Base-by-base conservation (phyloP, 805 yeast species). In the Candida ortonii region DNA sequence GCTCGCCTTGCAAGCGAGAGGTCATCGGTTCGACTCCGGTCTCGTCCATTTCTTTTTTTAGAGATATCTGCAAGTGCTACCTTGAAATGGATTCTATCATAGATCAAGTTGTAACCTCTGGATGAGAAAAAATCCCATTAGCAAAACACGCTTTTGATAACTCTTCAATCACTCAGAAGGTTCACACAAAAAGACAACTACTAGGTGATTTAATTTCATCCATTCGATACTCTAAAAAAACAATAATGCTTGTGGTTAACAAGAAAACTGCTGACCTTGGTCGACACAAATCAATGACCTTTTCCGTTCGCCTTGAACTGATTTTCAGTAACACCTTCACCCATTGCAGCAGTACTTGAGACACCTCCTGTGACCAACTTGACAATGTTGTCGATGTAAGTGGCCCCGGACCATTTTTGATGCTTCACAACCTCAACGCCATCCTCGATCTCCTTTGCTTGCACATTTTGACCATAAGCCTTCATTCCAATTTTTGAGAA, bases 381-480 rank as follows among this genome's bases (percentile, higher is more conserved):
- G 62, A 90, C 78, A 56, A 90, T 70, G 41, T 86, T 81, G 64
- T 90, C 97, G 57, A 90, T 83, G 70, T 87, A 89, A 66, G 86
- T 95, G 19, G 97, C 97, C 59, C 97, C 97, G 26, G 96, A 87
- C 97, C 97, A 90, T 65, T 89, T 87, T 67, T 90, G 97, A 65
- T 90, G 97, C 73, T 88, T 90, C 46, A 90, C 94, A 40, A 90
- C 95, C 64, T 90, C 97, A 47, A 89, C 96, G 47, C 86, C 89
- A 41, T 70, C 71, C 53, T 81, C 86, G 61, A 89, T 84, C 71
- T 90, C 97, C 41, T 79, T 83, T 44, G 80, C 76, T 69, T 90
- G 97, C 42, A 90, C 81, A 46, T 70, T 70, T 59, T 80, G 82
- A 38, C 96, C 97, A 61, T 90, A 90, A 6, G 97, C 97, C 66